Base-by-base conservation (phyloP, 257 asterid species). In the Ophiorrhiza pumila region DNA sequence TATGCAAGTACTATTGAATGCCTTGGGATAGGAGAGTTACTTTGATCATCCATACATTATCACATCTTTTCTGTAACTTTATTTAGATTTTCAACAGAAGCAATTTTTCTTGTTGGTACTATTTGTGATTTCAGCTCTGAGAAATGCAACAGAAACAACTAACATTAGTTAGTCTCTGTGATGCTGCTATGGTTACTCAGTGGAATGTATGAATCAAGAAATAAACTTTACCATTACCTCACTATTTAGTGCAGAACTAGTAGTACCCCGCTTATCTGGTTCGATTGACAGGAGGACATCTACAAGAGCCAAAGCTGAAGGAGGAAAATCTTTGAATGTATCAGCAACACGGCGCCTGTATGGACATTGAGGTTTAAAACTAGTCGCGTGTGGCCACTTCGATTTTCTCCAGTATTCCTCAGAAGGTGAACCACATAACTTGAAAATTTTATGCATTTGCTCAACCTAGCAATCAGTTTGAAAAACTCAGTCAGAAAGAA, bases 391-490 rank as follows among this genome's bases (percentile, higher is more conserved):
- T 8, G 96, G 97, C 50, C 88, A 77, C 65, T 90, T 91, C 5
- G 90, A 68, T 69, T 81, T 88, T 53, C 76, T 85, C 98, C 96
- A 91, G 73, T 84, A 94, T 32, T 82, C 90, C 42, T 85, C 93
- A 6, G 91, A 76, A 39, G 98, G 98, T 37, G 98, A 94, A 47
- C 98, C 98, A 73, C 98, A 94, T 37, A 94, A 83, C 89, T 94
- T 94, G 83, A 94, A 90, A 70, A 94, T 94, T 80, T 94, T 94
- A 71, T 94, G 98, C 88, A 90, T 80, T 87, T 94, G 98, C 85
- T 94, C 98, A 74, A 94, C 97, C 97, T 93, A 31, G 15, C 70
- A 76, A 32, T 60, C 32, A 61, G 56, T 63, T 69, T 37, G 22
- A 42, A 65, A 29, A 39, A 57, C 42, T 76, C 23, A 56, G 20